Conservation (phyloP, 2,329 filamentous ascomycete genomes). For the Trichoderma koningii region DNA sequence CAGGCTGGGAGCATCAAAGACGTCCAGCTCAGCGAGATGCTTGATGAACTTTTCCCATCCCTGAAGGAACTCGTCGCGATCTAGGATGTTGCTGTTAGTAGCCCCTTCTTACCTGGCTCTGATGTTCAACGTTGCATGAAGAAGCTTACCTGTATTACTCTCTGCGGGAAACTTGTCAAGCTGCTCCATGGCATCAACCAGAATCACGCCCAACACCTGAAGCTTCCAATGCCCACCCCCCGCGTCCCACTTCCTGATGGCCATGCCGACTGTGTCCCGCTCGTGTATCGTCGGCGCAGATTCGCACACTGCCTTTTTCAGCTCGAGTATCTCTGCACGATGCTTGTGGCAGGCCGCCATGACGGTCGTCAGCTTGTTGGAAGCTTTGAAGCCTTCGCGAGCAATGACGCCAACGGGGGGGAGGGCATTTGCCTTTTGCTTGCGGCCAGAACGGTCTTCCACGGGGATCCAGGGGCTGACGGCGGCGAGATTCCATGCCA, state of each 20-base stretch:
- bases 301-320: slow-evolving; percentile 59
- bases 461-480: slow-evolving; percentile 71
- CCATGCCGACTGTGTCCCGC: slow-evolving; percentile 71
- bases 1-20: slow-evolving; percentile 59
- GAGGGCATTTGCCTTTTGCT: slow-evolving; percentile 53
- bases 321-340: slow-evolving; percentile 60
- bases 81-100: slow-evolving; percentile 33
- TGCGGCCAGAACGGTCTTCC: slow-evolving; percentile 44
- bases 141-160: slow-evolving; percentile 5
- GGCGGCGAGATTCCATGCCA: slow-evolving; percentile 75
- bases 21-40: slow-evolving; percentile 55
- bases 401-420: slow-evolving; percentile 57
- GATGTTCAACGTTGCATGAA: too few species aligned
- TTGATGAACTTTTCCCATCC: slow-evolving; percentile 60
- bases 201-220: slow-evolving; percentile 67
- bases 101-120: too few species aligned
- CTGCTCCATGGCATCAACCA: slow-evolving; percentile 60
- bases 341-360: slow-evolving; percentile 67
- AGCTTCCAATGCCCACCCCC: slow-evolving; percentile 66
- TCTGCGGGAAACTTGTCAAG: slow-evolving; percentile 39
- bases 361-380: slow-evolving; percentile 73
- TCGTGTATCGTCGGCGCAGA: slow-evolving; percentile 49
- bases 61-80: slow-evolving; percentile 49
- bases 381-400: slow-evolving; percentile 75
- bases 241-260: slow-evolving; percentile 70